Conservation (phyloP, 306 rosid species). For the Cajanus cajan region DNA sequence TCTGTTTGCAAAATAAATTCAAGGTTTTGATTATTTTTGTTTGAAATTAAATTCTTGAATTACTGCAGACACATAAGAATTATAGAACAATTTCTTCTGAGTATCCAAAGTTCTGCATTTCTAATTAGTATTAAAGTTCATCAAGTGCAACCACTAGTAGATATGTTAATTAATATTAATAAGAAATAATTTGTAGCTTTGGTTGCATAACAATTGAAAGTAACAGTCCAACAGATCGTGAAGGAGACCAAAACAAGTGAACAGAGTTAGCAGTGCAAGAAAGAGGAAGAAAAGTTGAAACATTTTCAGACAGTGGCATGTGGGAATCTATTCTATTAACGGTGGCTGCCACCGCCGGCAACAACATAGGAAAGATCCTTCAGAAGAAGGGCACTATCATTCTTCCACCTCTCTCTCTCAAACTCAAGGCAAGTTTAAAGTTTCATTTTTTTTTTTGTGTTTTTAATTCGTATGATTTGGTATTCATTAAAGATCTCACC, state of each 20-base stretch:
- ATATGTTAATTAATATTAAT: neutral
- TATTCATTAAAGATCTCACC: neutral
- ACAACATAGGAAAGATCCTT: slow-evolving; percentile 92
- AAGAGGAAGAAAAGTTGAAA: neutral
- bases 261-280: neutral
- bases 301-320: slow-evolving; percentile 39
- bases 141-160: neutral
- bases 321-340: slow-evolving; percentile 87
- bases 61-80: neutral
- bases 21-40: too few relatives aligned
- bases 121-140: neutral
- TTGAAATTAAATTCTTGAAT: too few relatives aligned
- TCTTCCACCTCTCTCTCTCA: slow-evolving; percentile 93
- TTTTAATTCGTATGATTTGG: neutral
- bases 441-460: neutral
- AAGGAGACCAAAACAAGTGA: neutral
- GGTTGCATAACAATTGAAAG: neutral
- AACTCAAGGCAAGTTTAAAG: slow-evolving; percentile 60
- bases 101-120: neutral
- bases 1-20: too few relatives aligned
- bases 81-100: neutral
- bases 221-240: neutral
- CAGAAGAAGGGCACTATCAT: slow-evolving; percentile 96
- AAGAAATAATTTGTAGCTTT: neutral
- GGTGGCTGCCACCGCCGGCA: slow-evolving; percentile 94